These are phyloP conservation scores for Fraxinus dipetala DNA, from an alignment of 305 asterid genomes.

Conservation along the genomic window DNA sequence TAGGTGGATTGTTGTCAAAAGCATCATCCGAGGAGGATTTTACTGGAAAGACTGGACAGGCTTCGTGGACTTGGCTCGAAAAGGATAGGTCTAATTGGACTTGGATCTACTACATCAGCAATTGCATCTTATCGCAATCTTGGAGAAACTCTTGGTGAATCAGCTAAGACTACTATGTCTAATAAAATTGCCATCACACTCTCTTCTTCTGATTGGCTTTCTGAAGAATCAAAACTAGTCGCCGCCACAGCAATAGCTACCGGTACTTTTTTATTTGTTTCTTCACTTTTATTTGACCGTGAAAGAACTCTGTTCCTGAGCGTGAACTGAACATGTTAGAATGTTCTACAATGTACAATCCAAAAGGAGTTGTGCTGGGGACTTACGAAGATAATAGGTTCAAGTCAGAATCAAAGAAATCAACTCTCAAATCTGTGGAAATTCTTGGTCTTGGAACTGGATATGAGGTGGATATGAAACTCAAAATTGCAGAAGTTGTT, in stretches of 20 bases:
- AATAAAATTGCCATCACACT: conserved; percentile 71
- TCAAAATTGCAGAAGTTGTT: conserved; percentile 70
- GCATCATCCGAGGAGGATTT: conserved; percentile 84
- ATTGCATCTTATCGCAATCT: conserved; percentile 60
- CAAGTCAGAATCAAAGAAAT: conserved; percentile 70
- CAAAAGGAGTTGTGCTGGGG: conserved; percentile 69
- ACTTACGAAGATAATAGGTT: conserved; percentile 83
- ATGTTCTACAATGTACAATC: conserved; percentile 10
- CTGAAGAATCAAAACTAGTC: conserved; percentile 54
- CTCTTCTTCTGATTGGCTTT: conserved; percentile 62
- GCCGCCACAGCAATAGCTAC: conserved; percentile 78
- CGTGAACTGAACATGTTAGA: conserved; percentile 11
- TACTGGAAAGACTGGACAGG: conserved; percentile 80
- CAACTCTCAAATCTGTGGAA: conserved; percentile 65
- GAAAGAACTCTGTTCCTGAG: background rate
- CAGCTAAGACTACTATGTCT: conserved; percentile 74
- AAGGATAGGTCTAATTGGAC: conserved; percentile 76
- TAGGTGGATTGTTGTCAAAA: conserved; percentile 73
- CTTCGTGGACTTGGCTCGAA: conserved; percentile 80
- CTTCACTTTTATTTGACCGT: background rate
- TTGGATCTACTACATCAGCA: conserved; percentile 55
- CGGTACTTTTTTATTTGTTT: conserved; percentile 38
- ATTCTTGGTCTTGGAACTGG: conserved; percentile 90
- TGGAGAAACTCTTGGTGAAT: conserved; percentile 86
- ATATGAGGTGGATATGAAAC: conserved; percentile 77